Conservation (phyloP, 768 basidiomycete genomes). For the Lactarius evosmus region DNA sequence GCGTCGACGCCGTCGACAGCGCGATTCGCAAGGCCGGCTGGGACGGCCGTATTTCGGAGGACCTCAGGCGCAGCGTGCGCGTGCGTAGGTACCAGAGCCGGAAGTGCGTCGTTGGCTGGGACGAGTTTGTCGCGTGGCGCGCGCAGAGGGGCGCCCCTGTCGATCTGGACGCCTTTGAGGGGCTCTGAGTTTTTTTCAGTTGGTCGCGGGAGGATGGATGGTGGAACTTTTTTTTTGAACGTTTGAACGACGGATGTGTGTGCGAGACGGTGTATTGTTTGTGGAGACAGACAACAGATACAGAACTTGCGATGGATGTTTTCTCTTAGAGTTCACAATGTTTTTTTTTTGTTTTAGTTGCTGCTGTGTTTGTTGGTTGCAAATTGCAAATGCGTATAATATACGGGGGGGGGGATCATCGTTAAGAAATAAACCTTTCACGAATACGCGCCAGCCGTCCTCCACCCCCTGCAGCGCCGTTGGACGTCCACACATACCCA, state of each 20-base stretch:
- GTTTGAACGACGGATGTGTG: no score
- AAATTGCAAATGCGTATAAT: not conserved
- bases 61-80: slow-evolving; percentile 68
- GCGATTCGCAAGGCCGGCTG: slow-evolving; percentile 94
- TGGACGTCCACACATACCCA: slow-evolving; percentile 35
- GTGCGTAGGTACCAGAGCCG: slow-evolving; percentile 82
- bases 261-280: no score
- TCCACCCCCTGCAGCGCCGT: slow-evolving; percentile 33
- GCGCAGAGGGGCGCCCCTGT: slow-evolving; percentile 40
- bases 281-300: not conserved
- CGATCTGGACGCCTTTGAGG: slow-evolving; percentile 8
- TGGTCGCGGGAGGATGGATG: not conserved
- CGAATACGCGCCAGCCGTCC: slow-evolving; percentile 47
- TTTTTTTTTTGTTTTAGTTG: no score
- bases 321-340: not conserved
- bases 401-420: not conserved
- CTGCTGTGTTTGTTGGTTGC: no score
- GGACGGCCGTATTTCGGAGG: slow-evolving; percentile 77
- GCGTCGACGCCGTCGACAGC: slow-evolving; percentile 83
- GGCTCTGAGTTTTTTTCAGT: not conserved
- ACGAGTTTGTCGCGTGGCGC: slow-evolving; percentile 77
- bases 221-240: not conserved
- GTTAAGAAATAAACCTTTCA: slow-evolving; percentile 33
- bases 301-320: not conserved
- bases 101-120: slow-evolving; percentile 64